Evolutionary conservation across 495 filamentous ascomycete species (phyloP), one percentile per base, ranked within the genome.

Genomic region (Delitschia confertaspora): DNA sequence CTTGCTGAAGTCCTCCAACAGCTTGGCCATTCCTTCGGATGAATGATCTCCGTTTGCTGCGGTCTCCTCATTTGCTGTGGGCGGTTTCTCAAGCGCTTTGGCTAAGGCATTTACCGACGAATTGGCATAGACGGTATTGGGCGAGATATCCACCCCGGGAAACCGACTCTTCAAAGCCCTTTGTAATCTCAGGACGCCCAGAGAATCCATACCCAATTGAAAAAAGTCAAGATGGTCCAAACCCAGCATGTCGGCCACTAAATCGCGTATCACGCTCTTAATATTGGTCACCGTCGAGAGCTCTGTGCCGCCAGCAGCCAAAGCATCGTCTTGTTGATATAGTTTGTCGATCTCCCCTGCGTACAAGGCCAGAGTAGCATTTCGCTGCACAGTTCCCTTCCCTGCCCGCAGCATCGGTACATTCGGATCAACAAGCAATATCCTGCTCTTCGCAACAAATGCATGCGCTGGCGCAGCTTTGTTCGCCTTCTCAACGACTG

Each of bases 301-400:
- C n/a, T n/a, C n/a, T n/a, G n/a, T n/a, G n/a, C n/a, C n/a, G n/a
- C n/a, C n/a, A n/a, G n/a, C n/a, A n/a, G n/a, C n/a, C n/a, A n/a
- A n/a, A n/a, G n/a, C n/a, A n/a, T n/a, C 22, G 3, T 32, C 19
- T n/a, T 9, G 9, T 13, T 21, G n/a, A 22, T 40, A 40, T 14
- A 49, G 17, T 18, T 2, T 13, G 6, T 40, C 38, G 16, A 42
- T 17, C 6, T 51, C 32, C 17, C 21, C 13, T 5, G 14, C 24
- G 21, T 51, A 45, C 1, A 22, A 4, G 8, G 32, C 16, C 8
- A 19, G 13, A n/a, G 42, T 44, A 26, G n/a, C 9, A n/a, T 9
- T 19, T 19, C 40, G 14, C 6, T 33, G 11, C n/a, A 51, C 25
- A 8, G 33, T 45, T 18, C 47, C 47, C 27, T 51, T 39, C 4